phyloP scores from a whole-genome alignment of 495 filamentous ascomycete species.

The Penicillium cataractarum region DNA sequence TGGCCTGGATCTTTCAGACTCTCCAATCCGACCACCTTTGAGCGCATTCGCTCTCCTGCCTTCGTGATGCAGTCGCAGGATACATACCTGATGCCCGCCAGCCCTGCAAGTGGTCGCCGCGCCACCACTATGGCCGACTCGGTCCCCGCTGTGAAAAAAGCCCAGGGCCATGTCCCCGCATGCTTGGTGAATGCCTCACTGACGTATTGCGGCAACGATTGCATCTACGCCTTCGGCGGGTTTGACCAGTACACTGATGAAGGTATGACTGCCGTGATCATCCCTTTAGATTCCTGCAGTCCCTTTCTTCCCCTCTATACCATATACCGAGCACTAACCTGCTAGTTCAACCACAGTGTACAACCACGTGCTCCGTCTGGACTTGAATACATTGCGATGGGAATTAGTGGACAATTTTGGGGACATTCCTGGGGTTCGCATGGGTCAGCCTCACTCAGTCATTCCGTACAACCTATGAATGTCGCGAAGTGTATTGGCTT shows the following conservation, averaged over 20 bases:
- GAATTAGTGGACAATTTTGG: slow-evolving; percentile 97
- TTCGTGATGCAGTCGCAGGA: slow-evolving; percentile 54
- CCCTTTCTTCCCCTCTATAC: background rate
- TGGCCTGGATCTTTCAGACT: slow-evolving; percentile 35
- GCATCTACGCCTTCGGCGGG: slow-evolving; percentile 98
- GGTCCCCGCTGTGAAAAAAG: slow-evolving; percentile 77
- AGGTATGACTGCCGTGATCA: slow-evolving; percentile 44
- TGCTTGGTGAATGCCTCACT: slow-evolving; percentile 98
- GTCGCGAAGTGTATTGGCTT: background rate
- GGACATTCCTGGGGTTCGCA: slow-evolving; percentile 95
- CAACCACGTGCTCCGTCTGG: slow-evolving; percentile 90
- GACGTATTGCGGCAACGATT: slow-evolving; percentile 92
- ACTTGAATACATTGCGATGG: slow-evolving; percentile 87
- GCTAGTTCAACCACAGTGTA: slow-evolving; percentile 64
- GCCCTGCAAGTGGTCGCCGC: slow-evolving; percentile 65
- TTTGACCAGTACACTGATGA: slow-evolving; percentile 99
- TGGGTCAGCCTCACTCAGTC: slow-evolving; percentile 65
- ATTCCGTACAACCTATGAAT: slow-evolving; percentile 12
- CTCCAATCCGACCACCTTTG: slow-evolving; percentile 30
- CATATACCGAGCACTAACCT: background rate
- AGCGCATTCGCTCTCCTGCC: slow-evolving; percentile 30
- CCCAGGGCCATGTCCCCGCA: slow-evolving; percentile 84
- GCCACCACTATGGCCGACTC: slow-evolving; percentile 65
- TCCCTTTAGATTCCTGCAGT: background rate
- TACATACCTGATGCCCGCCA: slow-evolving; percentile 84